These are phyloP conservation scores for Zymoseptoria ardabiliae DNA, from an alignment of 2,329 filamentous ascomycete species.

Conservation along the genomic window DNA sequence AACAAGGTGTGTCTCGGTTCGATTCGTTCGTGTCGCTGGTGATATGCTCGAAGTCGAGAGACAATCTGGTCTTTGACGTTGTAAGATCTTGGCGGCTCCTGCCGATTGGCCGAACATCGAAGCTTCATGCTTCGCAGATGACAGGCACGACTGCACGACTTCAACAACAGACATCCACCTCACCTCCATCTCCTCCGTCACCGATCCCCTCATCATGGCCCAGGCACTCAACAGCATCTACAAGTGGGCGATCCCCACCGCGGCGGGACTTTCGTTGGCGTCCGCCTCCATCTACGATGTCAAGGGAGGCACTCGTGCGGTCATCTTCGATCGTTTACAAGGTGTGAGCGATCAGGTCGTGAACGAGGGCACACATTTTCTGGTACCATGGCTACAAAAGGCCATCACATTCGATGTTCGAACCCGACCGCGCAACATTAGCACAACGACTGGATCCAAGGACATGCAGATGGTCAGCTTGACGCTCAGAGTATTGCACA, in stretches of 20 bases:
- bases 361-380: slow-evolving; percentile 94
- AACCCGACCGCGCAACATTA: slow-evolving; percentile 94
- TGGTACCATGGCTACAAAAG: slow-evolving; percentile 91
- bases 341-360: slow-evolving; percentile 90
- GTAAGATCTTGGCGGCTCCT: not conserved
- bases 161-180: not conserved
- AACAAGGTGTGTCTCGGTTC: slow-evolving; percentile 10
- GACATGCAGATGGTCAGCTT: slow-evolving; percentile 99
- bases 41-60: not conserved
- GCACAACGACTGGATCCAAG: slow-evolving; percentile 95
- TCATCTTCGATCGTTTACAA: slow-evolving; percentile 91
- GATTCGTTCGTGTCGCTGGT: not conserved
- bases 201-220: slow-evolving; percentile 19
- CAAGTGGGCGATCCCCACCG: slow-evolving; percentile 64
- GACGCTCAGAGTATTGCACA: slow-evolving; percentile 88
- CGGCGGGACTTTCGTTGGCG: slow-evolving; percentile 58
- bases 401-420: slow-evolving; percentile 94
- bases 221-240: slow-evolving; percentile 54
- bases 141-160: not conserved
- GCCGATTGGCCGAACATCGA: slow-evolving; percentile 4
- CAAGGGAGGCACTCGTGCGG: slow-evolving; percentile 84
- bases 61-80: slow-evolving; percentile 2
- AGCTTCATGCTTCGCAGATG: not conserved
- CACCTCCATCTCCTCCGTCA: not conserved
- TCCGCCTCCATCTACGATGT: slow-evolving; percentile 93